These are phyloP conservation scores for Ustilago lituana DNA, from an alignment of 1,284 basidiomycete species.

Conservation along the genomic window DNA sequence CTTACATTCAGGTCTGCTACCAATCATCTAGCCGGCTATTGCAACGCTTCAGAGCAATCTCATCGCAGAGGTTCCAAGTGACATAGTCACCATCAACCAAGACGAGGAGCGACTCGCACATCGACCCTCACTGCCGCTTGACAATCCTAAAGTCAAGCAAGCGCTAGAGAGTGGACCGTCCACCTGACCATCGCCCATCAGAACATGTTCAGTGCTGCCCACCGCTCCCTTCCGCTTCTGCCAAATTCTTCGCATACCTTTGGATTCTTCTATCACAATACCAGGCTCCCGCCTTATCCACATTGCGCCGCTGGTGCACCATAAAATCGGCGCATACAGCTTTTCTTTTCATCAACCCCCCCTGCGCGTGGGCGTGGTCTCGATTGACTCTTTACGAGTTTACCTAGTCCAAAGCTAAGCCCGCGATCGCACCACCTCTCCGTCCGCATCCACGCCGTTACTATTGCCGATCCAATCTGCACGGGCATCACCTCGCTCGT, in stretches of 20 bases:
- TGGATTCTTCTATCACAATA: slow-evolving; percentile 51
- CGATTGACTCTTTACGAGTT: slow-evolving; percentile 4
- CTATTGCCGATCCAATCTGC: not conserved
- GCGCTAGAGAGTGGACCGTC: slow-evolving; percentile 33
- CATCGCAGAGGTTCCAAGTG: too few relatives aligned
- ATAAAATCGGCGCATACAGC: slow-evolving; percentile 22
- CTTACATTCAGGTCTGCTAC: too few relatives aligned
- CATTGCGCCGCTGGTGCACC: slow-evolving; percentile 25
- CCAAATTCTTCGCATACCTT: slow-evolving; percentile 52
- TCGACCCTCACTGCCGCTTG: slow-evolving; percentile 13
- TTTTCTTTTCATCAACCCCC: not conserved
- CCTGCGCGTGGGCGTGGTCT: slow-evolving; percentile 15
- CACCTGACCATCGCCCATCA: slow-evolving; percentile 28
- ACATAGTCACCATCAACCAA: too few relatives aligned
- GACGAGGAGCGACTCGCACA: not conserved
- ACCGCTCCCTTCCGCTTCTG: slow-evolving; percentile 49
- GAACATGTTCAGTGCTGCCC: slow-evolving; percentile 51
- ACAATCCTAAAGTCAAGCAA: slow-evolving; percentile 23
- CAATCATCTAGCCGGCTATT: too few relatives aligned
- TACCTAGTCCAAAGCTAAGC: not conserved
- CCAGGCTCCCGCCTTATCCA: slow-evolving; percentile 16
- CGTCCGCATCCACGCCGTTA: slow-evolving; percentile 1
- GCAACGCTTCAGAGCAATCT: too few relatives aligned
- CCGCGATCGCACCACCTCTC: not conserved
- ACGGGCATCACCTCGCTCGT: slow-evolving; percentile 27